A percentile compares a stretch with the other conserved stretches of the same genome.
These are phyloP conservation scores for Coniochaeta ligniaria DNA, from an alignment of 2,329 filamentous ascomycete species.

Conservation along the genomic window DNA sequence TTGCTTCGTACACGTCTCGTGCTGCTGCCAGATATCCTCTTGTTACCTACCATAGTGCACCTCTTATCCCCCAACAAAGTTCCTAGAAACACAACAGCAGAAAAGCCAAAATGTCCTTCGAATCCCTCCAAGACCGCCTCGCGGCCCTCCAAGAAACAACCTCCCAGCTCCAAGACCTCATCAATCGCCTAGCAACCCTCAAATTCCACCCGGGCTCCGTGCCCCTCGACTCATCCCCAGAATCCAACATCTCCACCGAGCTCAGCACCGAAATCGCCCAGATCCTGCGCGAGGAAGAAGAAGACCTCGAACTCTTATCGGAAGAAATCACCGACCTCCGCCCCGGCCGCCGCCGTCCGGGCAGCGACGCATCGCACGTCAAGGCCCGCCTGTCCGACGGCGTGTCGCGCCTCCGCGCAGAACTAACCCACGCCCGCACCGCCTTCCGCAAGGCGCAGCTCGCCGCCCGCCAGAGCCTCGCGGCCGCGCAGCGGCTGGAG, in stretches of 20 bases:
- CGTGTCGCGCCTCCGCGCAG: slow-evolving; percentile 58
- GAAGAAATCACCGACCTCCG: slow-evolving; percentile 72
- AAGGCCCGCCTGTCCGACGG: slow-evolving; percentile 60
- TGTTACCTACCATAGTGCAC: neutral
- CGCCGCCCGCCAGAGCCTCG: slow-evolving; percentile 66
- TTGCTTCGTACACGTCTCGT: too few relatives aligned
- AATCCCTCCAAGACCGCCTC: slow-evolving; percentile 55
- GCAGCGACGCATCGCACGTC: slow-evolving; percentile 51
- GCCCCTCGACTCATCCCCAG: slow-evolving; percentile 31
- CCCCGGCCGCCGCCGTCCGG: slow-evolving; percentile 30
- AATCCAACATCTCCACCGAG: slow-evolving; percentile 57
- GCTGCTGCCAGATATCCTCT: too few relatives aligned
- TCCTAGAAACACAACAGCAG: neutral
- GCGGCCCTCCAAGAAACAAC: slow-evolving; percentile 54
- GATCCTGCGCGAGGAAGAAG: slow-evolving; percentile 68
- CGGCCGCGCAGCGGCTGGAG: slow-evolving; percentile 67
- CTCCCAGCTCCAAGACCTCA: slow-evolving; percentile 49
- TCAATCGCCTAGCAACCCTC: slow-evolving; percentile 50
- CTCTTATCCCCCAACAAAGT: neutral
- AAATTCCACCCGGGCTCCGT: slow-evolving; percentile 52
- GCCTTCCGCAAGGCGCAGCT: slow-evolving; percentile 80
- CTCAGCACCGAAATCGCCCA: slow-evolving; percentile 75
- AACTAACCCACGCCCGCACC: slow-evolving; percentile 58
- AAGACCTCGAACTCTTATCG: slow-evolving; percentile 72
- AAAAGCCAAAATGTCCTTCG: slow-evolving; percentile 39